Conservation (phyloP, 2,329 filamentous ascomycete species). For the Claviceps purpurea region DNA sequence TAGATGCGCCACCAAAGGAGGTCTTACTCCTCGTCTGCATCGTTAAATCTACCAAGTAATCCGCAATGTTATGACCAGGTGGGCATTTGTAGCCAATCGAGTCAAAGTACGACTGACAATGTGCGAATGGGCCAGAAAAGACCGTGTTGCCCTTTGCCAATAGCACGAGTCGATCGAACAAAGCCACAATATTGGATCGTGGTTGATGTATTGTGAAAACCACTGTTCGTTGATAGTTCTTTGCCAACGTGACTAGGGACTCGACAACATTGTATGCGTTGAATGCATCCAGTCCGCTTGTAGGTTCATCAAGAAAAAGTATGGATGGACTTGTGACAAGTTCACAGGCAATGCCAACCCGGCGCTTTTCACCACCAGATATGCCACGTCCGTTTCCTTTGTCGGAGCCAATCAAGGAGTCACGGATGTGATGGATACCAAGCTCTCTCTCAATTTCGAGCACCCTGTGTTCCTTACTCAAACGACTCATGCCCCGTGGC, state of each 20-base stretch:
- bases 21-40: slow-evolving; percentile 73
- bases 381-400: slow-evolving; percentile 90
- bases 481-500: slow-evolving; percentile 78
- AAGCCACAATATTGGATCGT: slow-evolving; percentile 91
- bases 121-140: slow-evolving; percentile 80
- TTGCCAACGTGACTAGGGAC: slow-evolving; percentile 85
- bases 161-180: slow-evolving; percentile 89
- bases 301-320: slow-evolving; percentile 92
- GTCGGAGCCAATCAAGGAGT: slow-evolving; percentile 91
- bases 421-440: slow-evolving; percentile 84
- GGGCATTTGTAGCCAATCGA: slow-evolving; percentile 84
- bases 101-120: slow-evolving; percentile 88
- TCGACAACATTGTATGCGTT: slow-evolving; percentile 98
- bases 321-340: slow-evolving; percentile 95
- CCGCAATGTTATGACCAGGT: slow-evolving; percentile 95
- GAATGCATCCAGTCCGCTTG: slow-evolving; percentile 87
- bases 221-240: slow-evolving; percentile 92
- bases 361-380: slow-evolving; percentile 89
- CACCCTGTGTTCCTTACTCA: slow-evolving; percentile 82
- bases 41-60: slow-evolving; percentile 92
- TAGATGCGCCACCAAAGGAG: slow-evolving; percentile 39
- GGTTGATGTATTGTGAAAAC: slow-evolving; percentile 98
- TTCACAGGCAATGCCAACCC: slow-evolving; percentile 94
- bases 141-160: slow-evolving; percentile 81
- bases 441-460: slow-evolving; percentile 91